phyloP scores from a whole-genome alignment of 345 rosid species.

The Salix koriyanagi region DNA sequence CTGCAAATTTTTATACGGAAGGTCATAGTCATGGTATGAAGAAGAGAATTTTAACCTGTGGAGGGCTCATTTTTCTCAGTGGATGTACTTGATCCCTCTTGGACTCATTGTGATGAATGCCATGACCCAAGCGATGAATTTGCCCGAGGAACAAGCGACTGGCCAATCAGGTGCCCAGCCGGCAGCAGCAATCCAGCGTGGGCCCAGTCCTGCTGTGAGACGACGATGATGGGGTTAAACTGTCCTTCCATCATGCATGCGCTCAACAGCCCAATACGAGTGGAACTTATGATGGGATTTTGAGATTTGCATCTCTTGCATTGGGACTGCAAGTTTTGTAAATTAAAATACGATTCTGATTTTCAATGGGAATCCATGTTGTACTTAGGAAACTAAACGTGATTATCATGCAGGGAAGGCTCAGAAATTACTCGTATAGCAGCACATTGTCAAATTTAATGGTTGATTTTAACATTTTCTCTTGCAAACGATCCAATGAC shows the following conservation, averaged over 20 bases:
- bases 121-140: conserved; percentile 83
- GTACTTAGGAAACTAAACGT: too few relatives aligned
- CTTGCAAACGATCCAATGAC: too few relatives aligned
- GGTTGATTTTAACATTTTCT: neutral
- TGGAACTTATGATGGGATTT: neutral
- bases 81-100: conserved; percentile 93
- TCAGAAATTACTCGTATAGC: neutral
- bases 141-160: conserved; percentile 67
- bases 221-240: conserved; percentile 45
- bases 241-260: neutral
- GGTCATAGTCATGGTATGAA: too few relatives aligned
- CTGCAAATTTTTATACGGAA: neutral
- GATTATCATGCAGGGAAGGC: too few relatives aligned
- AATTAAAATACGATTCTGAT: neutral
- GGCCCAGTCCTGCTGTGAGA: conserved; percentile 41
- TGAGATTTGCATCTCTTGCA: neutral
- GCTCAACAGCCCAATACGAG: neutral
- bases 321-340: neutral
- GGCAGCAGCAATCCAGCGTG: conserved; percentile 40
- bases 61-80: conserved; percentile 37
- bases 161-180: conserved; percentile 50
- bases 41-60: too few relatives aligned
- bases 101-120: conserved; percentile 92
- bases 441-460: neutral
- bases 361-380: neutral